Base-by-base conservation (phyloP, 2,329 filamentous ascomycete species). In the Cladosporium sp. region DNA sequence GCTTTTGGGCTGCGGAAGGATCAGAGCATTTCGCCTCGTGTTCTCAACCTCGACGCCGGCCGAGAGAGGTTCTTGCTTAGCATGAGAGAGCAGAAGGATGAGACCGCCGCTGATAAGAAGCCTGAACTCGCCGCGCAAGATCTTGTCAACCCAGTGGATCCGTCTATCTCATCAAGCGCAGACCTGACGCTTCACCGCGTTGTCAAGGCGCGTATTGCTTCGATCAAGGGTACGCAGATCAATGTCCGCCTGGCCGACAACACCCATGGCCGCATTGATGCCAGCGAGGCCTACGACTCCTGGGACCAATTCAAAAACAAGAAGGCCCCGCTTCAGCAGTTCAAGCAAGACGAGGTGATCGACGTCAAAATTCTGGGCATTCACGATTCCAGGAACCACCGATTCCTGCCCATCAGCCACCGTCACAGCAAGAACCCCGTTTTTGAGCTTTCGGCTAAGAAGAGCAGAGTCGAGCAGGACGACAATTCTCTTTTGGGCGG, bases 401-500 rank as follows among this genome's bases (percentile, higher is more conserved):
- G 86, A 43, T 98, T 95, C 73, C 77, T 98, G 40, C 91, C 93
- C 2, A 88, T 98, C 63, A 87, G 87, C 35, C 92, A 97, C 71
- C 82, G 90, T 49, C 83, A 84, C 44, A 84, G 83, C 52, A 91
- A 90, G 68, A 84, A 85, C 42, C 75, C 82, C 0, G 86, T 95
- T 1, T 87, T 92, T 54, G 93, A 98, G 68, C 79, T 97, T 49
- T 93, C 91, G 3, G 81, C 86, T 3, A 96, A 91, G 71, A 68
- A 73, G n/a, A 68, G 66, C 53, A 52, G 64, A 42, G 53, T 65
- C n/a, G 48, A 59, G 18, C 48, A 54, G 7, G 57, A 52, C 28
- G 80, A 86, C 54, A 68, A 84, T 38, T 77, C 83, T 49, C 73
- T 84, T 1, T 74, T 95, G 43, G 82, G 83, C 7, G 52, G 52